These are phyloP conservation scores for Trametes cingulata DNA, from an alignment of 768 basidiomycete genomes.

Conservation along the genomic window DNA sequence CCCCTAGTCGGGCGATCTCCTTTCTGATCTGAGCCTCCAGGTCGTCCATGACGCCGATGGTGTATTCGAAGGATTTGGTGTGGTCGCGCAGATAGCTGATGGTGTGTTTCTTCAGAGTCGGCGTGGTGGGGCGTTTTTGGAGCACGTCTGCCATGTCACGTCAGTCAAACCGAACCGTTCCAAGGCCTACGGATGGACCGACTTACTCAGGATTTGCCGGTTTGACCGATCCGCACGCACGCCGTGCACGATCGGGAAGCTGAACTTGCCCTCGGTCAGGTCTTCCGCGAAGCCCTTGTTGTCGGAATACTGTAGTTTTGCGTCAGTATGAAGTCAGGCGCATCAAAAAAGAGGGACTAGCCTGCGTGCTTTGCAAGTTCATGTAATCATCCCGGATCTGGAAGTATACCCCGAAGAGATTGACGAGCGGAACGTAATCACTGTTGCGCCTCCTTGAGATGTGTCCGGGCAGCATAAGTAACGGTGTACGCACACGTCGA, in stretches of 20 bases:
- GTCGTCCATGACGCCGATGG: constrained; percentile 61
- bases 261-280: constrained; percentile 95
- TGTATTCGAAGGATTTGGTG: constrained; percentile 89
- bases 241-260: constrained; percentile 91
- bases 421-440: constrained; percentile 90
- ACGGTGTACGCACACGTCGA: constrained; percentile 49
- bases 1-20: constrained; percentile 76
- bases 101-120: constrained; percentile 77
- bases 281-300: constrained; percentile 94
- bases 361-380: constrained; percentile 88
- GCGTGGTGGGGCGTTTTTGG: constrained; percentile 81
- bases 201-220: constrained; percentile 80
- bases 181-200: not conserved
- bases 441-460: constrained; percentile 38
- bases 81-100: constrained; percentile 74
- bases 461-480: not conserved
- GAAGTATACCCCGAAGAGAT: constrained; percentile 91
- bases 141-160: constrained; percentile 66
- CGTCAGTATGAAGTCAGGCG: not conserved
- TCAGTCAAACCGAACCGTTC: not conserved
- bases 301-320: constrained; percentile 61
- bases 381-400: constrained; percentile 98
- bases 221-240: constrained; percentile 78
- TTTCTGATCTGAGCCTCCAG: constrained; percentile 66
- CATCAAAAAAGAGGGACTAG: constrained; percentile 27